Percentiles rank a stretch among this genome's conserved stretches.
These are phyloP conservation scores for Pleurotus cornucopiae DNA, from an alignment of 768 basidiomycete species.

Conservation along the genomic window DNA sequence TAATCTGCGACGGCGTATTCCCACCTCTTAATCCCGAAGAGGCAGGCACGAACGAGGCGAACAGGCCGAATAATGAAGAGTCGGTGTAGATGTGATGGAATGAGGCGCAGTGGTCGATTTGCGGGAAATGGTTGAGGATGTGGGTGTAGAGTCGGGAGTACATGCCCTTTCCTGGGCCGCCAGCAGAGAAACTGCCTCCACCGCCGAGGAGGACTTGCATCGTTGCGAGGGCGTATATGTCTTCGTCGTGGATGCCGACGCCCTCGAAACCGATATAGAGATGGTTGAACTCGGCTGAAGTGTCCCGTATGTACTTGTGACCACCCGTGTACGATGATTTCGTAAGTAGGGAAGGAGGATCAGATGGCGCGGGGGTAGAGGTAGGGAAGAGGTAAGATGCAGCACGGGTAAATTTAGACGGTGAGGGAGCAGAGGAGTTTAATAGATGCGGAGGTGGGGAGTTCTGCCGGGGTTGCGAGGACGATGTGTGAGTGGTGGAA, in stretches of 20 bases:
- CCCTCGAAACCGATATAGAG: slow-evolving; percentile 93
- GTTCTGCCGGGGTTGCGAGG: slow-evolving; percentile 28
- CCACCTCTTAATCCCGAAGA: slow-evolving; percentile 50
- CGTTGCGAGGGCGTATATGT: slow-evolving; percentile 89
- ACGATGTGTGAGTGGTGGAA: slow-evolving; percentile 21
- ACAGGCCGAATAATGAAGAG: slow-evolving; percentile 88
- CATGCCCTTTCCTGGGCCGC: slow-evolving; percentile 99
- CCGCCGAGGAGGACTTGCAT: slow-evolving; percentile 95
- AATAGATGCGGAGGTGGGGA: slow-evolving; percentile 51
- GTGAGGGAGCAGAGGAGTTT: slow-evolving; percentile 44
- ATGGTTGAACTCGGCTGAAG: slow-evolving; percentile 78
- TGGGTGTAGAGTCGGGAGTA: slow-evolving; percentile 95
- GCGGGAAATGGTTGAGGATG: slow-evolving; percentile 90
- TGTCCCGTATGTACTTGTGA: slow-evolving; percentile 60
- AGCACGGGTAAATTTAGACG: slow-evolving; percentile 69
- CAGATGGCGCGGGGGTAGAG: slow-evolving; percentile 19
- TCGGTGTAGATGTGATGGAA: slow-evolving; percentile 99
- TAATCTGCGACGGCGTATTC: slow-evolving; percentile 65
- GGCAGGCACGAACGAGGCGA: slow-evolving; percentile 77
- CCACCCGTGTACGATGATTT: slow-evolving; percentile 81
- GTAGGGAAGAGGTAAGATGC: slow-evolving; percentile 62
- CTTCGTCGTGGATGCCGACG: slow-evolving; percentile 83
- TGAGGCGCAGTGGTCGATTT: slow-evolving; percentile 91
- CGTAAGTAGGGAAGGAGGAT: slow-evolving; percentile 16
- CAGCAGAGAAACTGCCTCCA: slow-evolving; percentile 94